phyloP scores from a whole-genome alignment of 805 yeast genomes.

The Kodamaea sagamina region DNA sequence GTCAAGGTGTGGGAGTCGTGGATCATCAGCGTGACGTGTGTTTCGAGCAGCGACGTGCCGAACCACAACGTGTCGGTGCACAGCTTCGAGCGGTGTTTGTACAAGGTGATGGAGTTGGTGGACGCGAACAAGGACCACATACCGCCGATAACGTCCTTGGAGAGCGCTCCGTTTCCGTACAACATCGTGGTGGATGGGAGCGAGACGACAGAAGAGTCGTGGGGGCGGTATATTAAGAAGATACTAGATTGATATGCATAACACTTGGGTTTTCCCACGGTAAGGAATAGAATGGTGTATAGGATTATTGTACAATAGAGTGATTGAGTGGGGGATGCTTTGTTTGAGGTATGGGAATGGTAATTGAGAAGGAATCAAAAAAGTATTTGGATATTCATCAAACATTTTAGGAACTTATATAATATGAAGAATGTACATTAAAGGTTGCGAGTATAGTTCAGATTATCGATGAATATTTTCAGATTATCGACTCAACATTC shows the following conservation, averaged over 20 bases:
- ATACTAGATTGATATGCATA: conserved; percentile 18
- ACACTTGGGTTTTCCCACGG: neutral
- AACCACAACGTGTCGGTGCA: conserved; percentile 34
- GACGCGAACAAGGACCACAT: conserved; percentile 64
- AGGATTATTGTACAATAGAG: too few relatives aligned
- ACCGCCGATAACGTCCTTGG: conserved; percentile 72
- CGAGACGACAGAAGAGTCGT: conserved; percentile 34
- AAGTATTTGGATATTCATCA: too few relatives aligned
- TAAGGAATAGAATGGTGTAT: too few relatives aligned
- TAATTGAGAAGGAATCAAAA: too few relatives aligned
- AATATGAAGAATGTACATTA: too few relatives aligned
- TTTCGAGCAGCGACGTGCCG: conserved; percentile 15
- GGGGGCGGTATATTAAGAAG: conserved; percentile 38
- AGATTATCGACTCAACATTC: too few relatives aligned
- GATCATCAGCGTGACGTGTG: conserved; percentile 53
- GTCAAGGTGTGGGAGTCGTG: conserved; percentile 69
- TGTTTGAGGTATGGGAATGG: too few relatives aligned
- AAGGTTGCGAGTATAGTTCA: too few relatives aligned
- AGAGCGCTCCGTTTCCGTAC: conserved; percentile 63
- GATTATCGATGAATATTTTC: too few relatives aligned
- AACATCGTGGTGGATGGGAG: conserved; percentile 26
- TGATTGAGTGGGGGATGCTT: too few relatives aligned
- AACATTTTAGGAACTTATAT: too few relatives aligned
- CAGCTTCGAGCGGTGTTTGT: conserved; percentile 43
- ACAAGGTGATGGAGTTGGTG: conserved; percentile 51